Evolutionary conservation across 306 rosid genomes (phyloP).

Genomic region (Acacia crassicarpa): DNA sequence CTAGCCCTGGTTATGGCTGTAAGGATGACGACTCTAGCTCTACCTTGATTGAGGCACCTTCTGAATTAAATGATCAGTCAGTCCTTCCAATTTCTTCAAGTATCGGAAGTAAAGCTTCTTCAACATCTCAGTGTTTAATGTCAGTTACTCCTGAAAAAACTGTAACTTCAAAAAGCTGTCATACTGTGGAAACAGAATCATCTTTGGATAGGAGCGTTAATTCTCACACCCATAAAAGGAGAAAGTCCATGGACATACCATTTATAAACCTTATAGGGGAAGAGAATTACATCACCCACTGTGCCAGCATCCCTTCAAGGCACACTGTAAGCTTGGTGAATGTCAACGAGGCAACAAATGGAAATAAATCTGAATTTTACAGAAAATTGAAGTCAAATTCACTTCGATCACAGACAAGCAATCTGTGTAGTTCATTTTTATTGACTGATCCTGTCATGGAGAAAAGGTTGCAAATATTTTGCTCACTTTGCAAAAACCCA

Average conservation of each 20-base stretch:
- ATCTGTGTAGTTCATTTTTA: constrained; percentile 32
- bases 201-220: constrained; percentile 71
- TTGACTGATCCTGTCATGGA: constrained; percentile 45
- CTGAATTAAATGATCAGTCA: constrained; percentile 46
- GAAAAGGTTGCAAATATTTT: constrained; percentile 54
- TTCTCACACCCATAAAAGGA: constrained; percentile 75
- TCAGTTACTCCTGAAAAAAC: constrained; percentile 62
- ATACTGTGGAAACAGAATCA: constrained; percentile 57
- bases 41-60: constrained; percentile 51
- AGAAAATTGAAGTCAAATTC: constrained; percentile 35
- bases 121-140: constrained; percentile 40
- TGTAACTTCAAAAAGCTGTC: constrained; percentile 34
- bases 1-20: constrained; percentile 50
- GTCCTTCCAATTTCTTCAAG: constrained; percentile 30
- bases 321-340: constrained; percentile 30
- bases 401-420: constrained; percentile 32
- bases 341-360: constrained; percentile 38
- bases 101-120: constrained; percentile 37
- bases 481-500: constrained; percentile 75
- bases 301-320: constrained; percentile 44
- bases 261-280: constrained; percentile 45
- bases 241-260: constrained; percentile 50
- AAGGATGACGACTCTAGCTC: constrained; percentile 53
- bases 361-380: constrained; percentile 47
- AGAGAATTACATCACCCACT: constrained; percentile 39